A percentile compares a stretch with the other conserved stretches of the same genome.
These are phyloP conservation scores for Cornus suecica DNA, from an alignment of 148 eudicot genomes.

Conservation along the genomic window DNA sequence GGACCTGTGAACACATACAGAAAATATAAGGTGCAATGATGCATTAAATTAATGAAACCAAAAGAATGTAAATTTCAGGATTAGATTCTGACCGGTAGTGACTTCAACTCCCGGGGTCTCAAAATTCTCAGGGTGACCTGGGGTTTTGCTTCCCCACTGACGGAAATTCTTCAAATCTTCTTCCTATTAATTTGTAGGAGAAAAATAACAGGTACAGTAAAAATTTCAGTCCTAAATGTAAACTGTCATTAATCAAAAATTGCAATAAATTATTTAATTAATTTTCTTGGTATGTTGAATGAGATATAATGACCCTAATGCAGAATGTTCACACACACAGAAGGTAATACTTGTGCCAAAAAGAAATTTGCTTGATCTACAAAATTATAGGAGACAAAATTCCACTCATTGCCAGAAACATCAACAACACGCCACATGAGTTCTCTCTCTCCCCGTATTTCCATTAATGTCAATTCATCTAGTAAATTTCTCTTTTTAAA, in stretches of 20 bases:
- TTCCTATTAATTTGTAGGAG: slow-evolving; percentile 33
- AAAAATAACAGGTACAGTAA: too few relatives aligned
- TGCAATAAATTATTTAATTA: too few relatives aligned
- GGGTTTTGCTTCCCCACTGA: slow-evolving; percentile 92
- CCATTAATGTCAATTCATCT: too few relatives aligned
- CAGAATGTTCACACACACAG: too few relatives aligned
- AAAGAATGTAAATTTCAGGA: slow-evolving; percentile 4
- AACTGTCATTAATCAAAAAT: not conserved
- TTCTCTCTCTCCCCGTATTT: too few relatives aligned
- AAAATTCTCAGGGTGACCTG: slow-evolving; percentile 97
- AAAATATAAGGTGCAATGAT: not conserved
- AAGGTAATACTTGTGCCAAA: too few relatives aligned
- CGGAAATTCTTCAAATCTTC: slow-evolving; percentile 91
- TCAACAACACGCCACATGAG: too few relatives aligned
- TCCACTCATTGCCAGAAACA: not conserved
- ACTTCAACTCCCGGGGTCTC: slow-evolving; percentile 99
- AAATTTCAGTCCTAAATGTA: not conserved
- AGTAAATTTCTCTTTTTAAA: too few relatives aligned
- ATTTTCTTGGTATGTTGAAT: too few relatives aligned
- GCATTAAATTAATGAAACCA: not conserved
- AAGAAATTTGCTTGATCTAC: not conserved
- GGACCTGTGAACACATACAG: slow-evolving; percentile 56
- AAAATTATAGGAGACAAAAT: not conserved
- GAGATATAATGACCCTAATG: too few relatives aligned
- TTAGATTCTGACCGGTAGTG: slow-evolving; percentile 66